A percentile compares a stretch with the other conserved stretches of the same genome.
Conservation (phyloP, 257 asterid genomes). For the Lantana camara region DNA sequence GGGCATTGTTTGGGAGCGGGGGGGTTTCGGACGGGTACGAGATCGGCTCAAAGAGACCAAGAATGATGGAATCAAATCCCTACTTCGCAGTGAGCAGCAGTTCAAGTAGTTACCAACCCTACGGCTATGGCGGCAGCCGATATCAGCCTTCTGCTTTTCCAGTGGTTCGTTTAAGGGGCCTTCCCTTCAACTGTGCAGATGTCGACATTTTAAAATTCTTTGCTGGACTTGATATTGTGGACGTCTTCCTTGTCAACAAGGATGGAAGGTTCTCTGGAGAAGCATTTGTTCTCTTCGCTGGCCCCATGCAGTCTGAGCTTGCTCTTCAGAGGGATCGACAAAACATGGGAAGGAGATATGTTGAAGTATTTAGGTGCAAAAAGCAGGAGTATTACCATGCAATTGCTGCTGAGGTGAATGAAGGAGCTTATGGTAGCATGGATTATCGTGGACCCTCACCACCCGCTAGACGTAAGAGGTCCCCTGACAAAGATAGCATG, state of each 20-base stretch:
- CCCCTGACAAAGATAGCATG: conserved; percentile 77
- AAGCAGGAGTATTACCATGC: conserved; percentile 92
- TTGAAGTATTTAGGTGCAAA: conserved; percentile 90
- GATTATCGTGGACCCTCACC: conserved; percentile 58
- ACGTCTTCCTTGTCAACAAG: conserved; percentile 77
- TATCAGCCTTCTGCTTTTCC: conserved; percentile 63
- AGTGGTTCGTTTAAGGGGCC: conserved; percentile 89
- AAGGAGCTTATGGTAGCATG: conserved; percentile 47
- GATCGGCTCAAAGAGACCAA: conserved; percentile 99
- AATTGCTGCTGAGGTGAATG: conserved; percentile 82
- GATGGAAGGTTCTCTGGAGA: conserved; percentile 89
- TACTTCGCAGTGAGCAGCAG: conserved; percentile 96
- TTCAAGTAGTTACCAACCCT: conserved; percentile 54
- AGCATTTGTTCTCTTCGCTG: conserved; percentile 84
- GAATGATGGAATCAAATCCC: conserved; percentile 99
- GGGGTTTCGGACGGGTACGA: conserved; percentile 96
- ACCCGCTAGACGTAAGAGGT: conserved; percentile 65
- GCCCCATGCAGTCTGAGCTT: conserved; percentile 79
- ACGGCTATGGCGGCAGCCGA: conserved; percentile 53
- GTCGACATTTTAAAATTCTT: conserved; percentile 80
- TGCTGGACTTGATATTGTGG: conserved; percentile 85
- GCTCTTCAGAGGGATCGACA: conserved; percentile 85
- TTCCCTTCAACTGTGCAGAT: conserved; percentile 87
- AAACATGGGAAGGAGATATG: conserved; percentile 96
- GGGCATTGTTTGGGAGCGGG: conserved; percentile 99